Base-by-base conservation (phyloP, 1,284 basidiomycete genomes). In the Ganoderma lucidum region DNA sequence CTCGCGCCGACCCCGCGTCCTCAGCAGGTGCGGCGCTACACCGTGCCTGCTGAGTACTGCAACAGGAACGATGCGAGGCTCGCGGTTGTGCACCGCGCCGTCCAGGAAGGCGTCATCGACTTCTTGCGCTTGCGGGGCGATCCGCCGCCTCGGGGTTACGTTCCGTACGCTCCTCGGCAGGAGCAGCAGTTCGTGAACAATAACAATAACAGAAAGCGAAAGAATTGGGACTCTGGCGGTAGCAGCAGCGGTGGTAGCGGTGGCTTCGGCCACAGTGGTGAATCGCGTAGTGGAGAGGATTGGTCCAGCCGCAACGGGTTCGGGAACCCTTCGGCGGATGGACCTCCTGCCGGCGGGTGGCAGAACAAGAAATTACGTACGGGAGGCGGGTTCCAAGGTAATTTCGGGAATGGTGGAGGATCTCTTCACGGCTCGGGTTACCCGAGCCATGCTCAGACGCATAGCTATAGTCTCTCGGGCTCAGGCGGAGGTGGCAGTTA, bases 21-120 rank as follows among this genome's bases (percentile, higher is more conserved):
- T 72, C 79, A 82, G 30, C 77, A 82, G 60, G 73, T 79, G 44
- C 82, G 81, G 45, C 78, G 76, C 62, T 91, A 87, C 76, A 76
- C 76, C 0, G 85, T 86, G 12, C 78, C 83, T 19, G 75, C 81
- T 17, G 84, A 87, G 69, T 91, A 89, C 75, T 82, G 85, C 48
- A 85, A 80, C 41, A 88, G 88, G 71, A 81, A 80, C 15, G 90
- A 92, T 70, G 90, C 90, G 10, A 90, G 86, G 76, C 79, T 83
- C 23, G 90, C 87, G 19, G 89, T 86, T 12, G 79, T 84, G 0
- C 83, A 81, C 62, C 76, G 78, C 2, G 90, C 89, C 2, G 85
- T 84, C 15, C 80, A 87, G 72, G 78, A 85, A 70, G 89, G 90
- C 12, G 81, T 83, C 23, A 77, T 91, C 62, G 88, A 91, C 70